Conservation (phyloP, 306 rosid species). For the Trichosanthes truncata region DNA sequence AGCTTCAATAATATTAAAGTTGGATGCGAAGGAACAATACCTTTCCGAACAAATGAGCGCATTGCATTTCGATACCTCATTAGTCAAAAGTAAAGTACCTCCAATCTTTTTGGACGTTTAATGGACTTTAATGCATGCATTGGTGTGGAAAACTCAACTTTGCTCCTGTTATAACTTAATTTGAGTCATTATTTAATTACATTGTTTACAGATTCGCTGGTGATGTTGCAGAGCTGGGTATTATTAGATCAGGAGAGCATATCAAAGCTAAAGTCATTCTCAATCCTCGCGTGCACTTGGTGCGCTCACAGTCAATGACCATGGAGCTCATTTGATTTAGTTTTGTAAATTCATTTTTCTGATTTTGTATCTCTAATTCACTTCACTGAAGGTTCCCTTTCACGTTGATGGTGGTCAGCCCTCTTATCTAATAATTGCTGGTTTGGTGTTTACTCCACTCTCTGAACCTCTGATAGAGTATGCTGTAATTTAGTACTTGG, state of each 20-base stretch:
- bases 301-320: conserved; percentile 12
- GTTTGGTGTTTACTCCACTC: conserved; percentile 96
- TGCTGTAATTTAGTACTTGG: conserved; percentile 9
- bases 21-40: conserved; percentile 96
- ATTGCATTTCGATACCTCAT: conserved; percentile 90
- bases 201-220: conserved; percentile 77
- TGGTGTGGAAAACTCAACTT: background rate
- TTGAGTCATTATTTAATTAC: conserved; percentile 11
- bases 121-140: background rate
- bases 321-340: conserved; percentile 7
- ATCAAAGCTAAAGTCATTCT: conserved; percentile 53
- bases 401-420: conserved; percentile 84
- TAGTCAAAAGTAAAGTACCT: conserved; percentile 70
- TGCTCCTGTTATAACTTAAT: background rate
- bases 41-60: conserved; percentile 83
- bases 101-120: background rate
- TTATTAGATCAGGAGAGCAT: conserved; percentile 61
- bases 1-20: conserved; percentile 75
- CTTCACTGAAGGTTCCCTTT: conserved; percentile 61
- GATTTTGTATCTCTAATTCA: conserved; percentile 6
- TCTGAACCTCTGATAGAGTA: conserved; percentile 96
- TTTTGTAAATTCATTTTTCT: background rate
- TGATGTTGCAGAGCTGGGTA: conserved; percentile 79
- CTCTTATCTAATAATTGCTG: conserved; percentile 85
- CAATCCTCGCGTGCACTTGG: conserved; percentile 89